These are phyloP conservation scores for Xerocomellus intermedius DNA, from an alignment of 768 basidiomycete genomes.

Conservation along the genomic window DNA sequence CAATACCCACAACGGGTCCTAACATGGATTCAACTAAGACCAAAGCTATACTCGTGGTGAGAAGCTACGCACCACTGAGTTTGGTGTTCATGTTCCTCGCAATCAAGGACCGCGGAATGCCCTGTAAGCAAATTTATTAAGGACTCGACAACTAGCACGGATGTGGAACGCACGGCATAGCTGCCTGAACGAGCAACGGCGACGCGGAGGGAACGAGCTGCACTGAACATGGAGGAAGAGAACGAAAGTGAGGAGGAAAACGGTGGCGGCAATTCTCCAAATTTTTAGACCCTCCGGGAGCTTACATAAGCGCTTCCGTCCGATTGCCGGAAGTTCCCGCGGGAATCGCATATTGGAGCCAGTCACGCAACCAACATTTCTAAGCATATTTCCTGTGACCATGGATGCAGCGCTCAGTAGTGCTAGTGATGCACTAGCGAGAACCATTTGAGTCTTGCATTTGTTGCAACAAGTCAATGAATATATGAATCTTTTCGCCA, in stretches of 20 bases:
- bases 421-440: neutral
- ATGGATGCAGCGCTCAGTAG: neutral
- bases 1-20: conserved; percentile 95
- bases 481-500: neutral
- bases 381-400: neutral
- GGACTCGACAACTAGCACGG: neutral
- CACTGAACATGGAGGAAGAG: conserved; percentile 68
- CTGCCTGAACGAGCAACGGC: conserved; percentile 58
- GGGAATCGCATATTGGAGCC: neutral
- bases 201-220: conserved; percentile 61
- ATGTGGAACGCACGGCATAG: conserved; percentile 53
- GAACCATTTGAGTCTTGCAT: neutral
- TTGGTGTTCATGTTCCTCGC: conserved; percentile 96
- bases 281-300: conserved; percentile 41
- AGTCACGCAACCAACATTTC: neutral
- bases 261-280: conserved; percentile 39
- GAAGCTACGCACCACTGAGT: conserved; percentile 64
- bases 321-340: conserved; percentile 16
- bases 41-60: neutral
- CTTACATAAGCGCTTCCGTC: conserved; percentile 24
- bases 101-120: conserved; percentile 67
- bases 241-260: conserved; percentile 32
- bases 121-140: conserved; percentile 37
- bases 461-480: neutral
- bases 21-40: neutral